A percentile compares a stretch with the other conserved stretches of the same genome.
These are phyloP conservation scores for Neurospora sp. DNA, from an alignment of 2,329 filamentous ascomycete genomes.

Conservation along the genomic window DNA sequence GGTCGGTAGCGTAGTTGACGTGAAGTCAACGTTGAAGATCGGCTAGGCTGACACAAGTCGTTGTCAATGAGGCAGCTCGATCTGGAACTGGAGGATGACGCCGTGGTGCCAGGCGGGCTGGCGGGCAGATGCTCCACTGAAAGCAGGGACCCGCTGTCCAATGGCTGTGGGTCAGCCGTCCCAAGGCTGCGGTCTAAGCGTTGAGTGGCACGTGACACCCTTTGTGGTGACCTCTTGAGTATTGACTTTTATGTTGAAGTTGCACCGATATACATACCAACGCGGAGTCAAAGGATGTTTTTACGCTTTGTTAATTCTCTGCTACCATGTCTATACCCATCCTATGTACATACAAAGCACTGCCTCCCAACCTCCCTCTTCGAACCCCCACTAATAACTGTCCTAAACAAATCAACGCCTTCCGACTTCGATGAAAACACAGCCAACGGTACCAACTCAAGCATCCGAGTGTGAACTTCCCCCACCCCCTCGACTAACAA, in stretches of 20 bases:
- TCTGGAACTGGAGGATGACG: background rate
- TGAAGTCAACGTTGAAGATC: background rate
- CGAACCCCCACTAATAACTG: background rate
- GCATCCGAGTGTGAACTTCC: background rate
- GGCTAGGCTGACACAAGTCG: background rate
- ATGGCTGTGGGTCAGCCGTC: background rate
- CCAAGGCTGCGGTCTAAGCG: background rate
- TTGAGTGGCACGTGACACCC: constrained; percentile 1
- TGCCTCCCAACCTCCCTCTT: background rate
- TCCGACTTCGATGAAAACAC: background rate
- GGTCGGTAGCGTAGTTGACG: background rate
- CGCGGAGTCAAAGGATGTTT: background rate
- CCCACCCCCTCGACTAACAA: background rate
- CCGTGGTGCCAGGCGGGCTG: background rate
- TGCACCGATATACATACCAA: background rate
- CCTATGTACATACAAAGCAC: background rate
- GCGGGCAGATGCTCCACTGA: background rate
- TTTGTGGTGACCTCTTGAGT: background rate
- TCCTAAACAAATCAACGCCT: background rate
- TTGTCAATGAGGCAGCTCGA: background rate
- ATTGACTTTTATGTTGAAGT: background rate
- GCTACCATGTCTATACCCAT: background rate
- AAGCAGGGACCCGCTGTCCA: background rate
- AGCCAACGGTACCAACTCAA: background rate
- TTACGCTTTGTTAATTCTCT: background rate